phyloP scores from a whole-genome alignment of 2,329 filamentous ascomycete genomes.

The Chaetomium strumarium region DNA sequence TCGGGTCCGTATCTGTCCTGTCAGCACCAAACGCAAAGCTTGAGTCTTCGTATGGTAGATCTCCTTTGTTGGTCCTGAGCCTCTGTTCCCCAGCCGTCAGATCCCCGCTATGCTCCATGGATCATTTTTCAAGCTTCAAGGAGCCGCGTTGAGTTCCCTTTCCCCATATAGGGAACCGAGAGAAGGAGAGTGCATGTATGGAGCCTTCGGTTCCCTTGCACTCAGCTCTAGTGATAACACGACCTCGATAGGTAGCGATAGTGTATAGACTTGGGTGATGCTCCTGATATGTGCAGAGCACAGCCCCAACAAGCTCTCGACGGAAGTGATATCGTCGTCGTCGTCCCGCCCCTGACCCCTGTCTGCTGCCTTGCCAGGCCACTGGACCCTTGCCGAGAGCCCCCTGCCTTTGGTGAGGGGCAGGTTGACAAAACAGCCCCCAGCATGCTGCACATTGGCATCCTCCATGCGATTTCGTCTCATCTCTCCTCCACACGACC shows the following conservation, averaged over 20 bases:
- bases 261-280: not conserved
- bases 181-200: no score
- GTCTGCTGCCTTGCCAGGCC: constrained; percentile 6
- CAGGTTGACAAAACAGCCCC: constrained; percentile 3
- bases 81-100: no score
- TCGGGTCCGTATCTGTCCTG: no score
- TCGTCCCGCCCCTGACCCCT: not conserved
- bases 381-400: constrained; percentile 10
- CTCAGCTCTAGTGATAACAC: no score
- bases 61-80: no score
- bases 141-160: no score
- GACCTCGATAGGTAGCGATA: not conserved
- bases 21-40: no score
- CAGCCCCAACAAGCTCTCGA: not conserved
- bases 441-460: constrained; percentile 6
- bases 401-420: constrained; percentile 17
- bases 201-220: no score
- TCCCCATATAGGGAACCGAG: no score
- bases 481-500: constrained; percentile 16
- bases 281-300: not conserved
- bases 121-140: no score
- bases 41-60: no score
- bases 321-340: not conserved
- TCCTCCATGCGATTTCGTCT: constrained; percentile 19
- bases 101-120: no score